Conservation (phyloP, 2,329 filamentous ascomycete genomes). For the Volutella citrinella region DNA sequence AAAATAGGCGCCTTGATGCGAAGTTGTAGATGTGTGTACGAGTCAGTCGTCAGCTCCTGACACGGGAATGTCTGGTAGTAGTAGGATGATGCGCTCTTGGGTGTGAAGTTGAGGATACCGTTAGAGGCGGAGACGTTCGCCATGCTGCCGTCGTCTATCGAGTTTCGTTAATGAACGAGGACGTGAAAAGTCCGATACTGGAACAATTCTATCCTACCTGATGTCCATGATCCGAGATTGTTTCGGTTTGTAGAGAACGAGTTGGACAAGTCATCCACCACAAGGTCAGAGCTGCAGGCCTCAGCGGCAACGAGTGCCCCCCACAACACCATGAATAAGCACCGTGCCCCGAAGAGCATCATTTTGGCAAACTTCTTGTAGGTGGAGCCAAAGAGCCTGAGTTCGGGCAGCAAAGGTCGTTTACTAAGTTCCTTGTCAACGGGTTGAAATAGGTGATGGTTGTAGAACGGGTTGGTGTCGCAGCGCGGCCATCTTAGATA, state of each 20-base stretch:
- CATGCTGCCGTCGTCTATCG: constrained; percentile 48
- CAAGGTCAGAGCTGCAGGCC: constrained; percentile 26
- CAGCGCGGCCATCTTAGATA: too few relatives aligned
- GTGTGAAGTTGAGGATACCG: constrained; percentile 48
- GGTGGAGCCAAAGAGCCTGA: too few relatives aligned
- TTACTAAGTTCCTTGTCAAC: too few relatives aligned
- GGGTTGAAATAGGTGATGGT: too few relatives aligned
- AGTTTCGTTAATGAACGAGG: constrained; percentile 5
- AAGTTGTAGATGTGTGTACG: constrained; percentile 43
- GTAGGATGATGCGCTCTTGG: constrained; percentile 45
- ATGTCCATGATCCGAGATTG: constrained; percentile 33
- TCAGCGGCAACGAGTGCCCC: constrained; percentile 13
- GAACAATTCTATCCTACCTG: constrained; percentile 25
- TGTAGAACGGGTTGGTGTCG: too few relatives aligned
- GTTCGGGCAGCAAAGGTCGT: too few relatives aligned
- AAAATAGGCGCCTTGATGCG: constrained; percentile 20
- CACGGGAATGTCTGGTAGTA: constrained; percentile 53
- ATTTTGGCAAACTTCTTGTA: constrained; percentile 10
- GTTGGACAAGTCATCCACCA: constrained; percentile 32
- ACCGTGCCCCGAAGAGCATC: constrained; percentile 11
- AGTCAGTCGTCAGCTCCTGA: constrained; percentile 40
- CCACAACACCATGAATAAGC: constrained; percentile 13
- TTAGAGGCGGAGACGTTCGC: constrained; percentile 36
- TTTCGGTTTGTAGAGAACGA: constrained; percentile 31
- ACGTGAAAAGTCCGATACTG: background rate